Base-by-base conservation (phyloP, 179 eudicot genomes). In the Drosera spatulata region DNA sequence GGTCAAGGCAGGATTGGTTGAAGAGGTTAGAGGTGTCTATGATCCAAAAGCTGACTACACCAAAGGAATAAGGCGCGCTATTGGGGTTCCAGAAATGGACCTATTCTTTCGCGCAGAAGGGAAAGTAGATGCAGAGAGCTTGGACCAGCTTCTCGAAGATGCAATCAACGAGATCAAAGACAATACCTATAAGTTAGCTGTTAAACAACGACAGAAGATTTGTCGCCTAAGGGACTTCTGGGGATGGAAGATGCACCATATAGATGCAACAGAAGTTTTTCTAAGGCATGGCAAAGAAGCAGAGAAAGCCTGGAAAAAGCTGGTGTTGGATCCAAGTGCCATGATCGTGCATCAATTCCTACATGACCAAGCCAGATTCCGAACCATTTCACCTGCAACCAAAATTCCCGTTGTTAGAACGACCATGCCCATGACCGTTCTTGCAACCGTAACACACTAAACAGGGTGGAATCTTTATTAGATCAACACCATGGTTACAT, bases 51-150 rank as follows among this genome's bases (percentile, higher is more conserved):
- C 57, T 3, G 77, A 73, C 43, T 65, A 73, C 43, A 50, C 72
- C 0, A 57, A 55, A 10, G 83, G 83, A 0, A 70, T 79, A 15
- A 49, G 71, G n/a, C 50, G 73, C 1, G 73, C 80, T 0, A 79
- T 79, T 41, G 80, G 80, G 2, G 71, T 79, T 2, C 80, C 76
- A 0, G 83, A 79, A 62, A 14, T 79, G 61, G 73, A 79, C 55
- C 7, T 47, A 0, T 73, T 59, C 45, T 63, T 73, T 10, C 50
- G 49, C 1, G 44, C 54, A 10, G 73, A 70, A 47, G 39, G 41
- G 7, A 42, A 4, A 39, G 48, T 15, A 10, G 72, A 65, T 14
- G 12, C 47, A 33, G 54, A 60, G 41, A 59, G 14, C 39, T 53
- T 42, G 41, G 65, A 53, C 9, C 12, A 3, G 6, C 46, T 76